Conservation (phyloP, 495 filamentous ascomycete genomes). For the Viridothelium virens region DNA sequence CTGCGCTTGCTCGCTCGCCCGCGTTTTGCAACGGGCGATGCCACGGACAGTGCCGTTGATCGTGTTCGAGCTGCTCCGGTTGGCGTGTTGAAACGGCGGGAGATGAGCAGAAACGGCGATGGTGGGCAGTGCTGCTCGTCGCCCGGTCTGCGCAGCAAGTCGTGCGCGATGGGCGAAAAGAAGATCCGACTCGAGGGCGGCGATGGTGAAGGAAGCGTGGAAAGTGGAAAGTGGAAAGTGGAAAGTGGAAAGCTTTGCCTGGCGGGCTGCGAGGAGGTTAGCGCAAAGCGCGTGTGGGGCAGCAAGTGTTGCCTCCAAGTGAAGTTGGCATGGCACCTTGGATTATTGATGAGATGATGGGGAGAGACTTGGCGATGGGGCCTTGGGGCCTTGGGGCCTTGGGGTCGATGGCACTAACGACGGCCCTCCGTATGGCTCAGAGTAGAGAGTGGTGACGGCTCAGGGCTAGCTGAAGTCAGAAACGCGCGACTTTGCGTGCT, state of each 20-base stretch:
- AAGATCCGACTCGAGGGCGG: neutral
- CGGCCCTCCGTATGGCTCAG: no score
- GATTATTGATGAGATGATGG: no score
- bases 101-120: no score
- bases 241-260: neutral
- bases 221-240: neutral
- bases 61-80: neutral
- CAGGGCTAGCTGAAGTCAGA: slow-evolving; percentile 4
- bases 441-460: no score
- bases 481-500: neutral
- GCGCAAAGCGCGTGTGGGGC: slow-evolving; percentile 3
- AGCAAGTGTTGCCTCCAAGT: slow-evolving; percentile 5
- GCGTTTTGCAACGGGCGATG: neutral
- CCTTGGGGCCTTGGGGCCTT: no score
- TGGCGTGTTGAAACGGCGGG: neutral
- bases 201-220: neutral
- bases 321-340: neutral
- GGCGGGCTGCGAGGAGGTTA: neutral
- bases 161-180: neutral
- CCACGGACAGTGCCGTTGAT: neutral
- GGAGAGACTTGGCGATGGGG: no score
- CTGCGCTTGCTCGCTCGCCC: slow-evolving; percentile 9
- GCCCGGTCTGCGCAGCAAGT: neutral
- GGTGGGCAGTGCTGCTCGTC: neutral
- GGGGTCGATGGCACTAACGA: no score